Conservation (phyloP, 73 alveolate species). For the Paramecium biaurelia region DNA sequence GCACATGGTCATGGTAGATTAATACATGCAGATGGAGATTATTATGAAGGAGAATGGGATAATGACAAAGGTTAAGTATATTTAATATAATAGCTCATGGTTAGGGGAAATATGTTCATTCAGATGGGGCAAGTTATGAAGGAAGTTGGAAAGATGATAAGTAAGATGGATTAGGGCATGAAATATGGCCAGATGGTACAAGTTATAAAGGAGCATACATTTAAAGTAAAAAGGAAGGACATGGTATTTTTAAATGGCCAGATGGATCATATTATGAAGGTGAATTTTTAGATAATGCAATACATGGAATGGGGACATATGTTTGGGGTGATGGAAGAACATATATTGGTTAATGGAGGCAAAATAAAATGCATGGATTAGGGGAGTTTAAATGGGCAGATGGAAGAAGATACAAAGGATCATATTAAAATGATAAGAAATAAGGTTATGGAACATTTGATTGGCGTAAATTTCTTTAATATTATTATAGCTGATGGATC, state of each 20-base stretch:
- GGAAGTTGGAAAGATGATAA: conserved; percentile 83
- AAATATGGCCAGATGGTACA: conserved; percentile 87
- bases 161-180: conserved; percentile 81
- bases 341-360: conserved; percentile 79
- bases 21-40: conserved; percentile 74
- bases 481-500: conserved; percentile 68
- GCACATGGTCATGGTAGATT: conserved; percentile 87
- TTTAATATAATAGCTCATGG: conserved; percentile 57
- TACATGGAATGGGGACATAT: conserved; percentile 79
- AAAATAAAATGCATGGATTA: conserved; percentile 68
- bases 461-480: conserved; percentile 18
- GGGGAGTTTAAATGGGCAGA: conserved; percentile 71
- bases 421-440: conserved; percentile 65
- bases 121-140: conserved; percentile 79
- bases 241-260: conserved; percentile 68
- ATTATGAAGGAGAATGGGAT: conserved; percentile 74
- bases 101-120: conserved; percentile 60
- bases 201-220: conserved; percentile 78
- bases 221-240: conserved; percentile 78
- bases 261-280: conserved; percentile 72
- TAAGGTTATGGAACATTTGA: conserved; percentile 68
- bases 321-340: conserved; percentile 86
- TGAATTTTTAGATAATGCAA: conserved; percentile 70
- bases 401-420: conserved; percentile 73
- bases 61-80: conserved; percentile 57